Base-by-base conservation (phyloP, 176 grass and related monocot species). In the Dactylis glomerata region DNA sequence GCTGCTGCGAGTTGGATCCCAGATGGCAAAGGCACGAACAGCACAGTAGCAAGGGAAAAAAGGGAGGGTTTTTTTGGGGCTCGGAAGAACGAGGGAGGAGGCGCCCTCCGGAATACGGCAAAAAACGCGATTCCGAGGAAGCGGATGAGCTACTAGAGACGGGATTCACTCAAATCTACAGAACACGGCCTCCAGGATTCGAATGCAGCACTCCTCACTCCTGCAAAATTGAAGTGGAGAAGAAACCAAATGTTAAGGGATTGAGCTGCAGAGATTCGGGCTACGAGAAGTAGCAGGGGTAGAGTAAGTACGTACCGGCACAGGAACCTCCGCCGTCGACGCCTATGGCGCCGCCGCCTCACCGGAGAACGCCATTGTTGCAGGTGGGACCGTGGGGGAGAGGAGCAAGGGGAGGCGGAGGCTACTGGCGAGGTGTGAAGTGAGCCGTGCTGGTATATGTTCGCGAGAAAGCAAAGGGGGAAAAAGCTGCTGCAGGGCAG, bases 331-430 rank as follows among this genome's bases (percentile, higher is more conserved):
- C 31, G 73, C 65, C 64, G 19, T 28, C 56, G 73, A 83, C 57
- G 80, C 47, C 36, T 49, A 49, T 17, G 84, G 19, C 44, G 84
- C 58, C 17, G 77, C 68, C 68, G 69, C 31, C 68, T 69, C 37
- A 46, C 62, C 49, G 51, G 81, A 30, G 50, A 84, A 80, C 50
- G 22, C 61, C 85, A 87, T 84, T 42, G 75, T 81, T 42, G 75
- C 49, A 13, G 56, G 10, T 45, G 6, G 45, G 19, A 14, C n/a
- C n/a, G 40, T 11, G 10, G 20, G 7, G 1, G 40, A 9, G 66
- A 12, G 7, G 37, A 26, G 51, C 30, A 3, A 28, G 8, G 30
- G 38, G 9, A 1, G 56, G 26, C 59, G 30, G 69, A 13, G 70
- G 55, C 22, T 27, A 26, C 22, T 23, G 65, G 42, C 11, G 3